Evolutionary conservation across 768 basidiomycete genomes (phyloP), one percentile per base, ranked within the genome.

Genomic region (Leucosporidium creatinivorum): DNA sequence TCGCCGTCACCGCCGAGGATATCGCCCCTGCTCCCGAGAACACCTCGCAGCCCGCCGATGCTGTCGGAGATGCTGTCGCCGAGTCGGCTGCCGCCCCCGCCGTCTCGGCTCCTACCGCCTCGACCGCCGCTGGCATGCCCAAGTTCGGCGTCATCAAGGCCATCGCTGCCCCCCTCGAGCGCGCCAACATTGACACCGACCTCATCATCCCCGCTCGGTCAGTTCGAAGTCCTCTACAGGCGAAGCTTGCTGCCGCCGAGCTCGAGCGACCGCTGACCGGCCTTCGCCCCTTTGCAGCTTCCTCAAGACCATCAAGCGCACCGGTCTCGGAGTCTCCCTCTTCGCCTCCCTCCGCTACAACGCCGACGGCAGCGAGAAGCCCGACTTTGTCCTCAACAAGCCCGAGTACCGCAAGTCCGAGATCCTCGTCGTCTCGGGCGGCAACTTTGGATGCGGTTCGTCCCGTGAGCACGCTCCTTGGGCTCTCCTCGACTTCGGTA

Each of bases 141-240:
- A 70, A 71, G 58, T 77, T 76, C 62, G 69, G 66, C 50, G 61
- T 71, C 31, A 52, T 74, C 60, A 67, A 73, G 61, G 60, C 21
- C 4, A 54, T 73, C 31, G 75, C 74, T 3, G 76, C 76, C 5
- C 73, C 74, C n/a, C 66, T 77, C 48, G 73, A 72, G 58, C 69
- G 74, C 49, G 73, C 74, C 26, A 78, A 78, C 70, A 86, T 93
- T 69, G 91, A 94, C 79, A 94, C 91, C 56, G 91, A 94, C 75
- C 89, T 88, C 85, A 91, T 94, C 77, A 92, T 93, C 76, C 91
- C 91, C 4, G 92, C 93, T 75, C 91, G 92, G 65, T 66, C n/a
- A 47, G 65, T 36, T 44, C 15, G 33, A 33, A 4, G 33, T 33
- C 33, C 33, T 33, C n/a, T n/a, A n/a, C n/a, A n/a, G n/a, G n/a